phyloP scores from a whole-genome alignment of 768 basidiomycete species.

The Trametes gibbosa region DNA sequence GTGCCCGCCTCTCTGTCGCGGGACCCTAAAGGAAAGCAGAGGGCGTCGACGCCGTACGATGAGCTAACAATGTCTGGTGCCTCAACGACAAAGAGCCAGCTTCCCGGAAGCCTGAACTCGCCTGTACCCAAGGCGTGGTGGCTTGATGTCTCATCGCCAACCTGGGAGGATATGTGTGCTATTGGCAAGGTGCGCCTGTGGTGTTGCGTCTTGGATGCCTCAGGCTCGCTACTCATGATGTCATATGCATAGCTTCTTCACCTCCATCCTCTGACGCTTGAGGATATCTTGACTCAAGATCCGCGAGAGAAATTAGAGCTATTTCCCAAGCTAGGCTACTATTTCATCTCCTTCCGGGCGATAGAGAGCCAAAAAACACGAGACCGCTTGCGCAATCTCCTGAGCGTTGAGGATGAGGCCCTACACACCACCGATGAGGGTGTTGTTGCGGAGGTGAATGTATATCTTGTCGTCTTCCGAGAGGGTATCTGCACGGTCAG shows the following conservation, averaged over 20 bases:
- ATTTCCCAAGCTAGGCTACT: slow-evolving; percentile 87
- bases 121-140: slow-evolving; percentile 70
- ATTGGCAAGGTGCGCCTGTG: slow-evolving; percentile 66
- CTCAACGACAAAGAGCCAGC: background rate
- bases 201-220: background rate
- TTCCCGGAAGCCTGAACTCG: background rate
- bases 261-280: slow-evolving; percentile 88
- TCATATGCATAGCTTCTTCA: slow-evolving; percentile 58
- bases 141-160: slow-evolving; percentile 84
- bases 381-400: slow-evolving; percentile 34
- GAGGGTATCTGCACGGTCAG: slow-evolving; percentile 81
- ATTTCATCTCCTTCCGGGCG: slow-evolving; percentile 85
- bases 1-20: background rate
- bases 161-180: slow-evolving; percentile 82
- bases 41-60: slow-evolving; percentile 20
- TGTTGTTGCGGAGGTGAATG: slow-evolving; percentile 68
- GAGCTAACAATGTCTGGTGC: background rate
- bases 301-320: slow-evolving; percentile 89
- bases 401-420: slow-evolving; percentile 22
- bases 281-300: slow-evolving; percentile 91
- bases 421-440: slow-evolving; percentile 36
- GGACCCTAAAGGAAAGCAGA: slow-evolving; percentile 49
- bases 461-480: slow-evolving; percentile 87
- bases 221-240: background rate
- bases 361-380: slow-evolving; percentile 57